Conservation (phyloP, 768 basidiomycete genomes). For the Suillus placidus region DNA sequence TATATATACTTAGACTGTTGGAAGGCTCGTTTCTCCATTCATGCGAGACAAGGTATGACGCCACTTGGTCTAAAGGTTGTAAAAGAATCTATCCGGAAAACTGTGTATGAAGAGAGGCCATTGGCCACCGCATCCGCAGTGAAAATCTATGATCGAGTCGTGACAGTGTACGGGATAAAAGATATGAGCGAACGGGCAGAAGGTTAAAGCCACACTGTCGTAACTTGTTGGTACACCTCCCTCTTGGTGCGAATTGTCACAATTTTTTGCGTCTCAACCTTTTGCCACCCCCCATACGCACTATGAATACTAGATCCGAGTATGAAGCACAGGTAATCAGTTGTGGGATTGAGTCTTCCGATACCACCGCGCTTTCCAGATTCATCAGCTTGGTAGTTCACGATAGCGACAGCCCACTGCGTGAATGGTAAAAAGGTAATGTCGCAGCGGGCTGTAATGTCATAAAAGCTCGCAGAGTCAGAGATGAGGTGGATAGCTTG, state of each 20-base stretch:
- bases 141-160: background rate
- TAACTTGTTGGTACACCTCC: constrained; percentile 15
- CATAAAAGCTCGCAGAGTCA: constrained; percentile 19
- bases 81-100: background rate
- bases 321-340: constrained; percentile 24
- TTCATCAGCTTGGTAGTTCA: constrained; percentile 27
- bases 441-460: constrained; percentile 20
- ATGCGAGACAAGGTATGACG: background rate
- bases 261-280: constrained; percentile 20
- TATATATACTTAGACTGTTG: background rate
- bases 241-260: constrained; percentile 23
- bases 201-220: constrained; percentile 24
- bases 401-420: constrained; percentile 27
- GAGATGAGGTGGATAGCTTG: constrained; percentile 18
- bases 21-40: background rate
- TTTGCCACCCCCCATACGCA: constrained; percentile 24
- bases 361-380: constrained; percentile 14
- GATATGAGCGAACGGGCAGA: background rate
- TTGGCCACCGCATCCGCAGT: background rate
- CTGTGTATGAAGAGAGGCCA: background rate
- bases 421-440: constrained; percentile 25
- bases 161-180: background rate
- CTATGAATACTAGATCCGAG: constrained; percentile 26
- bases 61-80: background rate
- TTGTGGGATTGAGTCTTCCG: constrained; percentile 19